These are phyloP conservation scores for Kodamaea nitidulidarum DNA, from an alignment of 805 yeast genomes.

Conservation along the genomic window DNA sequence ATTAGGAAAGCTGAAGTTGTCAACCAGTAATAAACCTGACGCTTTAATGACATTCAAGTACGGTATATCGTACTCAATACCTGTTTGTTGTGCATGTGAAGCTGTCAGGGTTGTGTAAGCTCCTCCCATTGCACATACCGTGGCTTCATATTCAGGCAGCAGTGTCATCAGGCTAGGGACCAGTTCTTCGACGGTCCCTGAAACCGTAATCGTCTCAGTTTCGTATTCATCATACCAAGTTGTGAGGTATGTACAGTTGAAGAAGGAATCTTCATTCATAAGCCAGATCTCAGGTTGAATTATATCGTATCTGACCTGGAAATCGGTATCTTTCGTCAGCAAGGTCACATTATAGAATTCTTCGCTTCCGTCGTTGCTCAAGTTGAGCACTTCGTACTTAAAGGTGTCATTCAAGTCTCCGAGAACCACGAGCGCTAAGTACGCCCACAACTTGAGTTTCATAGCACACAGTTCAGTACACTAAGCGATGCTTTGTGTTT, in stretches of 20 bases:
- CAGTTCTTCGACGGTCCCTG: background rate
- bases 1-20: constrained; percentile 18
- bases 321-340: constrained; percentile 9
- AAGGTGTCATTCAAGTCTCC: background rate
- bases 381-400: background rate
- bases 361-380: constrained; percentile 8
- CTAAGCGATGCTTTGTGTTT: background rate
- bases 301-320: constrained; percentile 27
- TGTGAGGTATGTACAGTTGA: constrained; percentile 21
- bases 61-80: constrained; percentile 18
- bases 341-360: constrained; percentile 16
- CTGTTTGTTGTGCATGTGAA: constrained; percentile 7
- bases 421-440: background rate
- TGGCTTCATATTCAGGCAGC: constrained; percentile 18
- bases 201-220: background rate
- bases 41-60: constrained; percentile 26
- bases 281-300: constrained; percentile 40
- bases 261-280: constrained; percentile 22
- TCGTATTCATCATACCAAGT: constrained; percentile 12
- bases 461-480: too few species aligned
- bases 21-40: constrained; percentile 23
- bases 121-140: constrained; percentile 29
- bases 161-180: constrained; percentile 17
- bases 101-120: constrained; percentile 12
- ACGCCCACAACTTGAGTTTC: too few species aligned